Percentiles rank a stretch among this genome's conserved stretches.
Conservation (phyloP, 768 basidiomycete genomes). For the Ramaria sp. region DNA sequence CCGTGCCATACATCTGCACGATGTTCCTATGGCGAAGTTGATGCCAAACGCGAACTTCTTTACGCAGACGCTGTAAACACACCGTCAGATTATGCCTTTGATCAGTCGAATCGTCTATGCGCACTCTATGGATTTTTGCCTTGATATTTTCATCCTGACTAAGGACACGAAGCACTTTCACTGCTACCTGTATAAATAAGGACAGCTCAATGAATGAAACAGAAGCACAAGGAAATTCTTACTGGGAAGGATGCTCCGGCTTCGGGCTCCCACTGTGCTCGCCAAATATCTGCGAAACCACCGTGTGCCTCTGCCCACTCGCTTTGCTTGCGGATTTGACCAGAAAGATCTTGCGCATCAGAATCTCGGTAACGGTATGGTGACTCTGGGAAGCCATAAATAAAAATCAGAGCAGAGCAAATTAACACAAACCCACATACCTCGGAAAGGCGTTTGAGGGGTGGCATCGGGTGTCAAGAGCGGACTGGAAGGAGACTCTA, state of each 20-base stretch:
- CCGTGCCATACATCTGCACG: slow-evolving; percentile 6
- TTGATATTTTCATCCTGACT: neutral
- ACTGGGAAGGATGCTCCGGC: neutral
- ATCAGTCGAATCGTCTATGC: too few species aligned
- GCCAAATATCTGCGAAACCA: slow-evolving; percentile 7
- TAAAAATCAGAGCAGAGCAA: neutral
- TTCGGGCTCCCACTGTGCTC: slow-evolving; percentile 1
- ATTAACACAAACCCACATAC: neutral
- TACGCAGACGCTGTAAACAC: slow-evolving; percentile 1
- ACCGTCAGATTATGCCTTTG: neutral
- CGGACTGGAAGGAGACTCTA: slow-evolving; percentile 2
- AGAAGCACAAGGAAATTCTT: neutral
- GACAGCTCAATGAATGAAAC: neutral
- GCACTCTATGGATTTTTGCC: slow-evolving; percentile 1
- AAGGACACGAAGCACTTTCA: slow-evolving; percentile 6
- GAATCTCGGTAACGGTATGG: slow-evolving; percentile 1
- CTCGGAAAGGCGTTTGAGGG: slow-evolving; percentile 1
- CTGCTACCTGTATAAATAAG: slow-evolving; percentile 2
- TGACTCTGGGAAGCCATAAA: neutral
- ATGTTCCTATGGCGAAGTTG: slow-evolving; percentile 10
- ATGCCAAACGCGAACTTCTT: slow-evolving; percentile 10
- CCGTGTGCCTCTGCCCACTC: slow-evolving; percentile 4
- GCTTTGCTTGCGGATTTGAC: neutral
- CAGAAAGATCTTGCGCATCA: slow-evolving; percentile 6
- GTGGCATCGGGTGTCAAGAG: neutral